Conservation (phyloP, 1,284 basidiomycete genomes). For the Mycosarcoma maydis region DNA sequence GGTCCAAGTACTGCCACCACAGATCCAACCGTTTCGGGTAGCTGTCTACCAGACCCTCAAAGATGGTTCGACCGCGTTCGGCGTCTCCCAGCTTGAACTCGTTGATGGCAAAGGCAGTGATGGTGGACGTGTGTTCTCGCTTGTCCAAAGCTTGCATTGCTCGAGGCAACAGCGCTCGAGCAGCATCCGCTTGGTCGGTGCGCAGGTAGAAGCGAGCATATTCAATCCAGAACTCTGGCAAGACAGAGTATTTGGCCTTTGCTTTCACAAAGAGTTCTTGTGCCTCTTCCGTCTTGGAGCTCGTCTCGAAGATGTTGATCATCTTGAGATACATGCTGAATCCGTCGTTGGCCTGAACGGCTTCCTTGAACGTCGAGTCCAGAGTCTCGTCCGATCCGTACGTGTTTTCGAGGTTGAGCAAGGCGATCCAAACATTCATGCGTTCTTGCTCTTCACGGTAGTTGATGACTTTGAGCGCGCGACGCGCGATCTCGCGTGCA, state of each 20-base stretch:
- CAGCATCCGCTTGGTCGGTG: constrained; percentile 78
- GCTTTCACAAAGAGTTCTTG: constrained; percentile 56
- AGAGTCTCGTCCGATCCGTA: constrained; percentile 81
- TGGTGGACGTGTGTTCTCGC: constrained; percentile 92
- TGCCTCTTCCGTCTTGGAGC: constrained; percentile 73
- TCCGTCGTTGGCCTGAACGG: constrained; percentile 87
- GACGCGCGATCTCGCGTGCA: constrained; percentile 84
- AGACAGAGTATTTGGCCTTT: constrained; percentile 89
- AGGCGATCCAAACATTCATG: constrained; percentile 96
- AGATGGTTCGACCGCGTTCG: constrained; percentile 93
- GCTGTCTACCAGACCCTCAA: constrained; percentile 93
- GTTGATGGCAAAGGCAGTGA: constrained; percentile 90
- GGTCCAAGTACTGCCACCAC: constrained; percentile 97
- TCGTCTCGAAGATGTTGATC: constrained; percentile 83
- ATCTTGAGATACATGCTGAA: constrained; percentile 87
- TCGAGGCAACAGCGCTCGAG: constrained; percentile 86
- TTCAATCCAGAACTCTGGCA: constrained; percentile 89
- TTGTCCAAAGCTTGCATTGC: constrained; percentile 92
- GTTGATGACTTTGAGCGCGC: constrained; percentile 86
- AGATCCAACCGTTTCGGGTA: constrained; percentile 94
- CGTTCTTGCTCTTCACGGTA: constrained; percentile 97
- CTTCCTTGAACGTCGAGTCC: constrained; percentile 86
- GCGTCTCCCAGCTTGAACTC: constrained; percentile 94
- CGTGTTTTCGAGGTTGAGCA: constrained; percentile 92
- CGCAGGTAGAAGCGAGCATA: constrained; percentile 82